Evolutionary conservation across 2,329 filamentous ascomycete genomes (phyloP).

Genomic region (Aspergillus pseudonomiae): DNA sequence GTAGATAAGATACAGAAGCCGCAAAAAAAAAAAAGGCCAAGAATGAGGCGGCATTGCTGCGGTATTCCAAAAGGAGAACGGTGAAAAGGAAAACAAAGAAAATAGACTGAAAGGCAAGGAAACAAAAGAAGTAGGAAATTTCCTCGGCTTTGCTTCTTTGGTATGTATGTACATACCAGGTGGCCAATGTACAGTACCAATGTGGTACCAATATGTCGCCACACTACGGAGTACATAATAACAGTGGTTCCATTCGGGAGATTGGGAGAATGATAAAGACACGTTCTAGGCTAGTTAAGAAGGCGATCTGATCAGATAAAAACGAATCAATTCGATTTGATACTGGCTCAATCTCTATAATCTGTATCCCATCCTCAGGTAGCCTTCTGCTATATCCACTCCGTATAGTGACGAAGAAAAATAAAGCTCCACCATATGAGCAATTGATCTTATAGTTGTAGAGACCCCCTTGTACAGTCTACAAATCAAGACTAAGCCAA

Average conservation of each 20-base stretch:
- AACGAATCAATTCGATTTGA: not conserved
- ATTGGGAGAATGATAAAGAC: not conserved
- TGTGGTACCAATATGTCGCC: too few relatives aligned
- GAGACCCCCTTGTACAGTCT: not conserved
- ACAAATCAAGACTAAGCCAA: not conserved
- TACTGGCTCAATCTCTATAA: not conserved
- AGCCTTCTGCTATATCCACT: not conserved
- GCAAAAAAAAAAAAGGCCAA: not conserved
- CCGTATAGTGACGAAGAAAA: not conserved
- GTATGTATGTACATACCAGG: not conserved
- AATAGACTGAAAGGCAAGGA: not conserved
- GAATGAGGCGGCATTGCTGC: not conserved
- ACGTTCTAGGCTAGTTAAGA: not conserved
- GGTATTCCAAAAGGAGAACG: not conserved
- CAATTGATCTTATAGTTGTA: not conserved
- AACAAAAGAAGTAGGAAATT: not conserved
- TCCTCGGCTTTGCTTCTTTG: not conserved
- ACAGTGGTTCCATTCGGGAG: too few relatives aligned
- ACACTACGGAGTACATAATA: too few relatives aligned
- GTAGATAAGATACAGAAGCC: not conserved
- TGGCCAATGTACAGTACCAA: not conserved
- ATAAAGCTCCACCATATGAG: not conserved
- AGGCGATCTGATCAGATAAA: not conserved
- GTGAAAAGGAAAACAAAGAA: not conserved
- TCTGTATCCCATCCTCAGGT: not conserved